These are phyloP conservation scores for Alternaria novae-zelandiae DNA, from an alignment of 2,329 filamentous ascomycete genomes.

Conservation along the genomic window DNA sequence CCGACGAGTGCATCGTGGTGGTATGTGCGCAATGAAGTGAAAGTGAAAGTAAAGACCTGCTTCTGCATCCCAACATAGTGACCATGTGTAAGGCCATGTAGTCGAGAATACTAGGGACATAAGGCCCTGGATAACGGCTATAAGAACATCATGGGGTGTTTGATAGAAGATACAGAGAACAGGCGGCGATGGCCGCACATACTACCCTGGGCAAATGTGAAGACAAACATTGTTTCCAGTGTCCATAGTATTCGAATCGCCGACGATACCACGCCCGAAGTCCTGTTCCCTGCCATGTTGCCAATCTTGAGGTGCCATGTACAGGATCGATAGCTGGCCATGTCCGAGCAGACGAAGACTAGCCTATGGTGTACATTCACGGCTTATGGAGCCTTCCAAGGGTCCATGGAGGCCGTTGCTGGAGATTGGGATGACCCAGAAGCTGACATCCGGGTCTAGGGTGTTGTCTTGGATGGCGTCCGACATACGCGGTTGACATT, in stretches of 20 bases:
- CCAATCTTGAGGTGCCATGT: background rate
- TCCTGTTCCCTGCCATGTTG: background rate
- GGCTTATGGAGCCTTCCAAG: background rate
- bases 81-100: background rate
- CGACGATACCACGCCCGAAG: background rate
- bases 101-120: background rate
- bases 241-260: background rate
- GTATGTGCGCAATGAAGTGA: background rate
- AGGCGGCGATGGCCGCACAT: background rate
- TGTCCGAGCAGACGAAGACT: background rate
- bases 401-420: background rate
- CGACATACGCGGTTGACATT: background rate
- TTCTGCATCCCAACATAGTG: background rate
- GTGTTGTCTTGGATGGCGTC: background rate
- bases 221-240: background rate
- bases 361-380: rapidly evolving
- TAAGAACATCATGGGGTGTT: background rate
- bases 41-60: background rate
- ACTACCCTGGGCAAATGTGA: background rate
- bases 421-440: background rate
- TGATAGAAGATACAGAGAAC: background rate
- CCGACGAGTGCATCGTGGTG: background rate
- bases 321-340: background rate
- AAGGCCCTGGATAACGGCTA: background rate
- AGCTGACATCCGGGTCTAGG: background rate